phyloP scores from a whole-genome alignment of 306 rosid genomes.

The Hippophae tibetana region DNA sequence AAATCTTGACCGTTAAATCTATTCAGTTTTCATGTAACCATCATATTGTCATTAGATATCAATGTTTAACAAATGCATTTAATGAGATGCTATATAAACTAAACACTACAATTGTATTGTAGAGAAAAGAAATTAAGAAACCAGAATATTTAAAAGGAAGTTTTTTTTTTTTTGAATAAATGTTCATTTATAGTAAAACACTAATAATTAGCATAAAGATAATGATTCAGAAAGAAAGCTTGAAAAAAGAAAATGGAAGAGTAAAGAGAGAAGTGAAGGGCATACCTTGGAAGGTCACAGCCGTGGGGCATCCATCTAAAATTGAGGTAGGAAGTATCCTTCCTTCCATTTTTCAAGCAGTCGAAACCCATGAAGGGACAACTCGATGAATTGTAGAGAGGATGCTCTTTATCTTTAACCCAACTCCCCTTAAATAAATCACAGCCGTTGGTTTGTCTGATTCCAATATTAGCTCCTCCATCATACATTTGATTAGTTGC shows the following conservation, averaged over 20 bases:
- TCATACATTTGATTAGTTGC: not conserved
- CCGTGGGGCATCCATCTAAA: constrained; percentile 51
- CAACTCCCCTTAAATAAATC: constrained; percentile 40
- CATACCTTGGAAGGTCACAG: constrained; percentile 53
- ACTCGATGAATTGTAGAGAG: constrained; percentile 40
- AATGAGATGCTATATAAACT: no score
- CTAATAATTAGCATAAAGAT: not conserved
- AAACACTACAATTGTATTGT: no score
- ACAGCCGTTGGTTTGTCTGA: constrained; percentile 7
- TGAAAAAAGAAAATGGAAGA: not conserved
- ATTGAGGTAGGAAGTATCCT: constrained; percentile 37
- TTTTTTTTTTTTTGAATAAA: no score
- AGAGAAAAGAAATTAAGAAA: no score
- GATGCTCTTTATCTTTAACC: constrained; percentile 30
- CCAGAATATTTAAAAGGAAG: not conserved
- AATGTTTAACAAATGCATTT: not conserved
- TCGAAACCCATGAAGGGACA: constrained; percentile 51
- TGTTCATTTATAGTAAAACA: no score
- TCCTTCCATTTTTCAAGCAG: constrained; percentile 50
- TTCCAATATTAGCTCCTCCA: not conserved
- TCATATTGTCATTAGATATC: not conserved
- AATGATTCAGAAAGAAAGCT: not conserved
- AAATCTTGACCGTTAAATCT: constrained; percentile 56
- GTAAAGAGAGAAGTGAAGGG: not conserved
- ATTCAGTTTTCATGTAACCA: constrained; percentile 1